Evolutionary conservation across 2,329 filamentous ascomycete species (phyloP).

Genomic region (Monascus ruber): DNA sequence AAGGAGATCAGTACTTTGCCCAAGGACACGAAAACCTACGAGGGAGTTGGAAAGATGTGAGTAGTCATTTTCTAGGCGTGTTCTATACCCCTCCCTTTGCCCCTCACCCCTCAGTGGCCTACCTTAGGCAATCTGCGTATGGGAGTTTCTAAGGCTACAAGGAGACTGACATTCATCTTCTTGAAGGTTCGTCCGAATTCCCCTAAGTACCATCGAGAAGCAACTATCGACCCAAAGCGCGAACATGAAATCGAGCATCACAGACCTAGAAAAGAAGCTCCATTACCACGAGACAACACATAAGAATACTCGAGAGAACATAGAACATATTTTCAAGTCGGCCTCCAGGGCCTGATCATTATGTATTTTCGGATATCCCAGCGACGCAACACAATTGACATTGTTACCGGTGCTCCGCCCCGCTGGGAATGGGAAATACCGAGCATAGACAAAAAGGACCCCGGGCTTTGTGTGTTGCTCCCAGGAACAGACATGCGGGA

Average conservation of each 20-base stretch:
- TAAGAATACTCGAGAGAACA: conserved; percentile 84
- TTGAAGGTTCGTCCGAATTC: conserved; percentile 73
- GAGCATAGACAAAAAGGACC: too few species aligned
- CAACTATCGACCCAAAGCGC: conserved; percentile 66
- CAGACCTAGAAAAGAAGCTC: conserved; percentile 74
- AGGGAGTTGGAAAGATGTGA: conserved; percentile 95
- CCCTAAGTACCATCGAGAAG: conserved; percentile 59
- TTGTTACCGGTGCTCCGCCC: too few species aligned
- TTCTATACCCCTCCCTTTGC: neutral
- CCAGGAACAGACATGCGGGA: too few species aligned
- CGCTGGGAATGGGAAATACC: too few species aligned
- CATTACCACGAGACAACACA: conserved; percentile 90
- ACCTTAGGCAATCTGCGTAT: too few species aligned
- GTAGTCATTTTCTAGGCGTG: conserved; percentile 18
- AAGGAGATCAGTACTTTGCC: conserved; percentile 72
- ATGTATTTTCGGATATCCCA: too few species aligned
- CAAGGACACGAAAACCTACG: conserved; percentile 68
- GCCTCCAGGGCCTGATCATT: conserved; percentile 11
- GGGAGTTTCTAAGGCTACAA: neutral
- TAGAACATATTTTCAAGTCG: conserved; percentile 72
- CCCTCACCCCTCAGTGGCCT: too few species aligned
- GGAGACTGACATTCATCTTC: neutral
- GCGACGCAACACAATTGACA: too few species aligned
- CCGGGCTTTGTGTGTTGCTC: too few species aligned
- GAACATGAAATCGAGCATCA: conserved; percentile 64